These are phyloP conservation scores for Lepidium aucheri DNA, from an alignment of 345 rosid genomes.

Conservation along the genomic window DNA sequence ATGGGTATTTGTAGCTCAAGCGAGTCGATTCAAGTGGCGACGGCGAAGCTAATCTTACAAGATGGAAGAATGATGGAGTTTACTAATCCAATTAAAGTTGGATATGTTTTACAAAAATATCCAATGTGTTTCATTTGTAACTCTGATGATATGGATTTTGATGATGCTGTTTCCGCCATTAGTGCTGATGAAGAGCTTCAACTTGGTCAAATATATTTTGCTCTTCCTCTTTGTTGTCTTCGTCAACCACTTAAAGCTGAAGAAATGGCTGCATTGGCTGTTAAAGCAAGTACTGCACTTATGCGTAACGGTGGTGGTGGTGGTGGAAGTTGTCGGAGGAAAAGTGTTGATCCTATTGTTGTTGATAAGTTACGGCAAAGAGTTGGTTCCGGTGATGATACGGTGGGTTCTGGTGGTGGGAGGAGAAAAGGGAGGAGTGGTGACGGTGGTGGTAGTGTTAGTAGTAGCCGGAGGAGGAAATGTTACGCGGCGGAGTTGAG, in stretches of 20 bases:
- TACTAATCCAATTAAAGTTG: conserved; percentile 65
- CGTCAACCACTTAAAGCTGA: conserved; percentile 59
- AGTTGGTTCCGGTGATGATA: conserved; percentile 7
- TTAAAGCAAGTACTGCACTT: conserved; percentile 88
- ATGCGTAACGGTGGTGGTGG: conserved; percentile 19
- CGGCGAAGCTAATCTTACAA: conserved; percentile 72
- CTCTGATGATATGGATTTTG: conserved; percentile 95
- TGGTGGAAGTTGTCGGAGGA: conserved; percentile 11
- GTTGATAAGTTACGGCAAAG: conserved; percentile 17
- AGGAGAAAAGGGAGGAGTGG: conserved; percentile 18
- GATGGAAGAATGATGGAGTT: conserved; percentile 82
- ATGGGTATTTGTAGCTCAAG: conserved; percentile 94
- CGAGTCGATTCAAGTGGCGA: conserved; percentile 55
- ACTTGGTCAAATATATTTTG: conserved; percentile 83
- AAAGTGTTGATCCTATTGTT: conserved; percentile 20
- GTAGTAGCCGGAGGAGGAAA: conserved; percentile 32
- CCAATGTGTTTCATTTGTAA: conserved; percentile 73
- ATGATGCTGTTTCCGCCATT: conserved; percentile 58
- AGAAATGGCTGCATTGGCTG: conserved; percentile 98
- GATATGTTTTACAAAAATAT: conserved; percentile 48
- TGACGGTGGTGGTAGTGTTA: conserved; percentile 23
- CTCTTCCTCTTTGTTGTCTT: conserved; percentile 58
- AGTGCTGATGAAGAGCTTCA: conserved; percentile 67
- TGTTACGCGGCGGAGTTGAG: conserved; percentile 49
- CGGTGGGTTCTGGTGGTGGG: conserved; percentile 10